Evolutionary conservation across 768 basidiomycete species (phyloP).

Genomic region (Baorangia bicolor): DNA sequence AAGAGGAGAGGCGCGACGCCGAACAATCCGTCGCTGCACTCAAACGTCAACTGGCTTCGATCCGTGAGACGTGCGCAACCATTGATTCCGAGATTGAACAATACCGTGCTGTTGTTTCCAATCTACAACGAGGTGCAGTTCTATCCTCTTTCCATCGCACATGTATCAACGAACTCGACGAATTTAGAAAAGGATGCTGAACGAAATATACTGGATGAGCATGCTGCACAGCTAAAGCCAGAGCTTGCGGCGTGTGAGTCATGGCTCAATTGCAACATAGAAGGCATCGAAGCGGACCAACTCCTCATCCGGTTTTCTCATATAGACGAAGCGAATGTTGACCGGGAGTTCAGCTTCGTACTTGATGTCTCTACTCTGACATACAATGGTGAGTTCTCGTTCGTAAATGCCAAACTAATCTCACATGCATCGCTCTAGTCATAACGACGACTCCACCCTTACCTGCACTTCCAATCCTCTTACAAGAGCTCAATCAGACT

Average conservation of each 20-base stretch:
- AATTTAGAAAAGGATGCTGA: slow-evolving; percentile 67
- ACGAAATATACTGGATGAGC: slow-evolving; percentile 48
- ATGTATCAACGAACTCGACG: background rate
- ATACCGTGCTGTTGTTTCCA: slow-evolving; percentile 58
- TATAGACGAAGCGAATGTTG: slow-evolving; percentile 55
- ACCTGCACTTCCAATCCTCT: slow-evolving; percentile 61
- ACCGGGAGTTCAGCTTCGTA: slow-evolving; percentile 69
- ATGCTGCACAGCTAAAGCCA: slow-evolving; percentile 50
- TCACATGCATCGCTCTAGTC: slow-evolving; percentile 43
- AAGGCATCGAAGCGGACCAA: slow-evolving; percentile 72
- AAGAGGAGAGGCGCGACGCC: slow-evolving; percentile 69
- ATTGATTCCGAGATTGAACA: slow-evolving; percentile 74
- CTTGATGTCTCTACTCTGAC: slow-evolving; percentile 63
- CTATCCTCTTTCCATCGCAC: background rate
- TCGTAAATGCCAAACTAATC: background rate
- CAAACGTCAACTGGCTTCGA: slow-evolving; percentile 63
- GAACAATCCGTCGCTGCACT: slow-evolving; percentile 59
- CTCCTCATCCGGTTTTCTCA: slow-evolving; percentile 72
- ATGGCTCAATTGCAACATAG: slow-evolving; percentile 62
- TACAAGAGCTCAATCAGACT: slow-evolving; percentile 70
- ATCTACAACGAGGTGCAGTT: slow-evolving; percentile 60
- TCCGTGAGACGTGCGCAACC: slow-evolving; percentile 56
- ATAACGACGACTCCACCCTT: slow-evolving; percentile 76
- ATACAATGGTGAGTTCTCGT: slow-evolving; percentile 59
- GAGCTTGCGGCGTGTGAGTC: slow-evolving; percentile 60